These are phyloP conservation scores for Hypoxylon trugodes DNA, from an alignment of 495 filamentous ascomycete species.

Conservation along the genomic window DNA sequence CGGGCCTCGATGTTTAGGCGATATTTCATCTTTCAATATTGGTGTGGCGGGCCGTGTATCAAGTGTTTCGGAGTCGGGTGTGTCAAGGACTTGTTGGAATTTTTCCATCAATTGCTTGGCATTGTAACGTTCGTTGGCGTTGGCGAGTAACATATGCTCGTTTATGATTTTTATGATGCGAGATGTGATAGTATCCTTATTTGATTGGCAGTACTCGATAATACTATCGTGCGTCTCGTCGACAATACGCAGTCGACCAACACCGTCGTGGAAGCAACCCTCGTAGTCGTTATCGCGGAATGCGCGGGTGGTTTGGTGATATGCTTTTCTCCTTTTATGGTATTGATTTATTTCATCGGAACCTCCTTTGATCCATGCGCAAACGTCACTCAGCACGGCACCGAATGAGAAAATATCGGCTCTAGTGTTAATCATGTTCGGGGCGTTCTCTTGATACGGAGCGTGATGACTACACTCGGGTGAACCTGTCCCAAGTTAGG, in stretches of 20 bases:
- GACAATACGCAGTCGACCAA: constrained; percentile 44
- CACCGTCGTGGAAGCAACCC: constrained; percentile 56
- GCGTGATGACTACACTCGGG: constrained; percentile 29
- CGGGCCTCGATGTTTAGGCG: not conserved
- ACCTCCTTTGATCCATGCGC: constrained; percentile 51
- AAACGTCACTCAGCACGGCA: constrained; percentile 56
- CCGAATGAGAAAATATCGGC: constrained; percentile 59
- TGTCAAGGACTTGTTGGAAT: not conserved
- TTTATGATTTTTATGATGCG: constrained; percentile 35
- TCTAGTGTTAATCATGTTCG: constrained; percentile 39
- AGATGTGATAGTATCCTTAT: constrained; percentile 38
- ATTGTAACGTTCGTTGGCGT: constrained; percentile 7
- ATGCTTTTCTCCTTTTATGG: constrained; percentile 38
- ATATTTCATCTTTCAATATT: too few relatives aligned
- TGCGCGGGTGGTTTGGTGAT: constrained; percentile 29
- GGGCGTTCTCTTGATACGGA: constrained; percentile 49
- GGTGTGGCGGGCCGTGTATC: not conserved
- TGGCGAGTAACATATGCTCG: constrained; percentile 34
- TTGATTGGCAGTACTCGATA: constrained; percentile 1
- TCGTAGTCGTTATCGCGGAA: constrained; percentile 39
- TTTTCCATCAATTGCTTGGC: constrained; percentile 13
- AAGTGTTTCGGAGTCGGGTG: not conserved
- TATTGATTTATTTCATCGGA: constrained; percentile 47
- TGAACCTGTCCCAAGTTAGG: not conserved
- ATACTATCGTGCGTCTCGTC: constrained; percentile 39